Conservation (phyloP, 1,139 yeast species). For the Yamadazyma dendronema region DNA sequence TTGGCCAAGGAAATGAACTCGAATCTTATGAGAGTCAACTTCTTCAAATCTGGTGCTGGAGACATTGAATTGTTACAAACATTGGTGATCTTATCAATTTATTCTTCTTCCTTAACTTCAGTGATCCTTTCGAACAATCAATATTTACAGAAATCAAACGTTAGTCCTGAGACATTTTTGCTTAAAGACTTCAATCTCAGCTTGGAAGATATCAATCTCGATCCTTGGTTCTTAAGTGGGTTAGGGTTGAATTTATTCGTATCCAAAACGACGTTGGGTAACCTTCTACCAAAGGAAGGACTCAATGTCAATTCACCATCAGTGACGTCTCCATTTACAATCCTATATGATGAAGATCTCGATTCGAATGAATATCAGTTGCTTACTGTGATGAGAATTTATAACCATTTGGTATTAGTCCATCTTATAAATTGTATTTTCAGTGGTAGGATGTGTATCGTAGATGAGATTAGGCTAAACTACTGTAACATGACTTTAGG, state of each 20-base stretch:
- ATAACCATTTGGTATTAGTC: slow-evolving; percentile 72
- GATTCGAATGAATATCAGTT: slow-evolving; percentile 47
- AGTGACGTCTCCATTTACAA: slow-evolving; percentile 25
- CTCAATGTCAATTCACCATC: slow-evolving; percentile 8
- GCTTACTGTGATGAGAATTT: slow-evolving; percentile 55
- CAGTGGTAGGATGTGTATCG: slow-evolving; percentile 72
- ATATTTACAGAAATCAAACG: slow-evolving; percentile 9
- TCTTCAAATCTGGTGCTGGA: slow-evolving; percentile 20
- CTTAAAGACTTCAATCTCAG: slow-evolving; percentile 20
- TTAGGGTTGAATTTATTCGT: slow-evolving; percentile 58
- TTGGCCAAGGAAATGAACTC: slow-evolving; percentile 43
- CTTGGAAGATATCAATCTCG: slow-evolving; percentile 29
- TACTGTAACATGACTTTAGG: slow-evolving; percentile 63
- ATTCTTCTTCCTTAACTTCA: slow-evolving; percentile 58
- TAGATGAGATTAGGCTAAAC: slow-evolving; percentile 63
- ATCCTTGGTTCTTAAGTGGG: slow-evolving; percentile 63
- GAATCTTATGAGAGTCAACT: slow-evolving; percentile 29
- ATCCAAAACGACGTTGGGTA: slow-evolving; percentile 42
- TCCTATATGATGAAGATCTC: slow-evolving; percentile 27
- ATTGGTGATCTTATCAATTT: slow-evolving; percentile 58
- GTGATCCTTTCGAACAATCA: slow-evolving; percentile 26
- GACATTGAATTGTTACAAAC: slow-evolving; percentile 66
- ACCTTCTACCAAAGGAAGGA: slow-evolving; percentile 18
- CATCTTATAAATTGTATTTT: slow-evolving; percentile 69
- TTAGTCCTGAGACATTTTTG: slow-evolving; percentile 14